Conservation (phyloP, 1,139 yeast species). For the Saccharomyces hybrid region DNA sequence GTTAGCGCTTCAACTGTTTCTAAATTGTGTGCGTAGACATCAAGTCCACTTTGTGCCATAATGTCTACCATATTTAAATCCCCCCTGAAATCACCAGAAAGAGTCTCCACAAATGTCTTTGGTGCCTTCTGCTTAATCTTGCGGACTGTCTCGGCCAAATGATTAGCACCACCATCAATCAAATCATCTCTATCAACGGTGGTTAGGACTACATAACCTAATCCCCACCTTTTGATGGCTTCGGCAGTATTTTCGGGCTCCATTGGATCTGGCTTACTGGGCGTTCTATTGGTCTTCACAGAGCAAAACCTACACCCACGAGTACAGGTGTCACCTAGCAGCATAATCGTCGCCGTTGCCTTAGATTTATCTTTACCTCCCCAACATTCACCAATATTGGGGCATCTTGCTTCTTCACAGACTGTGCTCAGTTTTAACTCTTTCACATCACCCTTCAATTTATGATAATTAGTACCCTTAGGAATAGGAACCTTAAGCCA, state of each 20-base stretch:
- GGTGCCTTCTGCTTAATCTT: slow-evolving; percentile 85
- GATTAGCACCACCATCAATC: slow-evolving; percentile 87
- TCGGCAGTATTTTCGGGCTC: slow-evolving; percentile 98
- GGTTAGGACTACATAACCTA: slow-evolving; percentile 94
- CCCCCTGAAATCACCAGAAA: slow-evolving; percentile 94
- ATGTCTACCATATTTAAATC: slow-evolving; percentile 71
- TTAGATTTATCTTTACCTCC: slow-evolving; percentile 87
- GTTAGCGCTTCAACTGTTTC: slow-evolving; percentile 96
- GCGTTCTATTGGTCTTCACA: slow-evolving; percentile 84
- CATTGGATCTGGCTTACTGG: slow-evolving; percentile 85
- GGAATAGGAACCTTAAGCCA: slow-evolving; percentile 97
- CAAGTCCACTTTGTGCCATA: slow-evolving; percentile 81
- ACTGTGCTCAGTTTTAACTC: slow-evolving; percentile 89
- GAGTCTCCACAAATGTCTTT: slow-evolving; percentile 83
- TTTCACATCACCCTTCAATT: slow-evolving; percentile 75
- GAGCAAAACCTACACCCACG: slow-evolving; percentile 97
- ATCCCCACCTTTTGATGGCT: slow-evolving; percentile 96
- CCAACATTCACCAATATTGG: slow-evolving; percentile 99
- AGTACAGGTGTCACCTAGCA: slow-evolving; percentile 97
- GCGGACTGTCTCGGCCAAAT: slow-evolving; percentile 79
- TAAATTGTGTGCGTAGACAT: slow-evolving; percentile 93
- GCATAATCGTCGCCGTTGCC: slow-evolving; percentile 99
- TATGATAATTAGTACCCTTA: slow-evolving; percentile 75
- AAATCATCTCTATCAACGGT: slow-evolving; percentile 97
- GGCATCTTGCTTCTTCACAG: slow-evolving; percentile 98